A percentile compares a stretch with the other conserved stretches of the same genome.
Evolutionary conservation across 768 basidiomycete genomes (phyloP).

Genomic region (Boletus sp.): DNA sequence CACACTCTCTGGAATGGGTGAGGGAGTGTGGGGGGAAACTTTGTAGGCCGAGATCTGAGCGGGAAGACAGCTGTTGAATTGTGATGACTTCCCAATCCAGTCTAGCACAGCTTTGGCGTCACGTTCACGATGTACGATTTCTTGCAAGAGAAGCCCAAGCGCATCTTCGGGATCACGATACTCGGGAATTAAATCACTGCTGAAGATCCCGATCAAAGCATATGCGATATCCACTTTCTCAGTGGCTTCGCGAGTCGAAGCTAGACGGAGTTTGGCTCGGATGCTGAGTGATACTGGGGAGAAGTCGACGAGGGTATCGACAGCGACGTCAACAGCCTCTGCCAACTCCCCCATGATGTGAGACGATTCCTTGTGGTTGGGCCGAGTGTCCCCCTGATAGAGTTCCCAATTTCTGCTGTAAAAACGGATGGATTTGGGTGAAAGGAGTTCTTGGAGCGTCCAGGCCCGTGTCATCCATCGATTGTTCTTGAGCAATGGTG

Average conservation of each 20-base stretch:
- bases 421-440: background rate
- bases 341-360: background rate
- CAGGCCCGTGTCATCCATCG: conserved; percentile 3
- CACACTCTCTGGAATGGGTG: background rate
- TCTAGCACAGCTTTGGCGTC: conserved; percentile 10
- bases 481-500: background rate
- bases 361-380: background rate
- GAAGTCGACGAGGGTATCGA: background rate
- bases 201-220: conserved; percentile 1
- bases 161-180: background rate
- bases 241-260: background rate
- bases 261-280: background rate
- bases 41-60: conserved; percentile 3
- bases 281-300: background rate
- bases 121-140: conserved; percentile 3
- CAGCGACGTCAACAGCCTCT: background rate
- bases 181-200: background rate
- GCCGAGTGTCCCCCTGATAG: background rate
- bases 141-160: conserved; percentile 7
- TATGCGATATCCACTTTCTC: background rate
- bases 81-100: conserved; percentile 10
- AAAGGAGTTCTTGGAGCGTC: conserved; percentile 6
- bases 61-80: conserved; percentile 15
- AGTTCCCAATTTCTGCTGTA: background rate
- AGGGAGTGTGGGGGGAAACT: background rate